Evolutionary conservation across 2,329 filamentous ascomycete genomes (phyloP).

Genomic region (Didymella sp.): DNA sequence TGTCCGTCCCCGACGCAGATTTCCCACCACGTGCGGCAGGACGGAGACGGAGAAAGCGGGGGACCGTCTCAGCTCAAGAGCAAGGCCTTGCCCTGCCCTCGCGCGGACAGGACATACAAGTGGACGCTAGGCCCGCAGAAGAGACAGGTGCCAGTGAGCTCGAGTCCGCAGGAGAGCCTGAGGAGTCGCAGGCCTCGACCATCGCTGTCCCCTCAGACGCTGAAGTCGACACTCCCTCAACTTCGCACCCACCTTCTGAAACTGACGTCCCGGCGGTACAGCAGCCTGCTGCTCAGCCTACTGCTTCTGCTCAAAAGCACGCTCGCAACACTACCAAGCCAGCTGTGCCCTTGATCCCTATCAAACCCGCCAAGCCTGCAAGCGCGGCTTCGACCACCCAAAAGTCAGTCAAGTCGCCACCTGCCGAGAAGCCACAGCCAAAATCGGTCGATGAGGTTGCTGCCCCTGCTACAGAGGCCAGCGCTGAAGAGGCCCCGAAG

Average conservation of each 20-base stretch:
- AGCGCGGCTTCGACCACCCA: constrained; percentile 47
- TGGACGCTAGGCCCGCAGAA: constrained; percentile 20
- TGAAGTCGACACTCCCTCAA: constrained; percentile 63
- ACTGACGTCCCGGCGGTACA: constrained; percentile 63
- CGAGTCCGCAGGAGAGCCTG: constrained; percentile 52
- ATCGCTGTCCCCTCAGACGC: constrained; percentile 55
- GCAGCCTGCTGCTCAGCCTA: constrained; percentile 50
- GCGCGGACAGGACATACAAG: constrained; percentile 48
- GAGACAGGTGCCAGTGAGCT: constrained; percentile 30
- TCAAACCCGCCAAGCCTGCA: constrained; percentile 51
- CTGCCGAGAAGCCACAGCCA: constrained; percentile 26
- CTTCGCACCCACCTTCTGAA: constrained; percentile 66
- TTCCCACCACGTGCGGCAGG: constrained; percentile 62
- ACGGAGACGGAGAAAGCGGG: constrained; percentile 54
- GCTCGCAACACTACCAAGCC: constrained; percentile 54
- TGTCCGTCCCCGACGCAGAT: constrained; percentile 61
- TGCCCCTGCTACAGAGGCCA: constrained; percentile 21
- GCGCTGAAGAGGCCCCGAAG: constrained; percentile 48
- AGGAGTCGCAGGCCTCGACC: constrained; percentile 54
- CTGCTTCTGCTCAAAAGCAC: constrained; percentile 45
- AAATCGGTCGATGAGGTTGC: constrained; percentile 21
- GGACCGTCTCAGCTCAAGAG: constrained; percentile 48
- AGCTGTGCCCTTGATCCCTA: constrained; percentile 61
- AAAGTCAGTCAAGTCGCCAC: constrained; percentile 42
- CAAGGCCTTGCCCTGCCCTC: constrained; percentile 59